Evolutionary conservation across 805 yeast genomes (phyloP).

Genomic region (Candida pini): DNA sequence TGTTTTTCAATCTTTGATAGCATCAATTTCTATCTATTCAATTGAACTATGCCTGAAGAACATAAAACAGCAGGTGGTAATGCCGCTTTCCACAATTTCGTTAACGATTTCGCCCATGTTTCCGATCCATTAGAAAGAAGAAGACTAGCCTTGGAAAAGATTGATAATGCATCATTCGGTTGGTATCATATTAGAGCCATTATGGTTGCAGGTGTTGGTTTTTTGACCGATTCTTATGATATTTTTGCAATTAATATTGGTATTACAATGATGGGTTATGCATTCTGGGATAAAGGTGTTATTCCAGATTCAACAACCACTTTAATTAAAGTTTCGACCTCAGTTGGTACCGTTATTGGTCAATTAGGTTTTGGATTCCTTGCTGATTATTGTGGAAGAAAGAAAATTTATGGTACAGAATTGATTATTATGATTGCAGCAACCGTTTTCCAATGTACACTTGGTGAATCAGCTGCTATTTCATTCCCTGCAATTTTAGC

Average conservation of each 20-base stretch:
- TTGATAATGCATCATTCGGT: constrained; percentile 72
- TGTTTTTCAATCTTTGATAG: background rate
- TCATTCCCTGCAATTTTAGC: constrained; percentile 68
- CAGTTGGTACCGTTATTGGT: constrained; percentile 92
- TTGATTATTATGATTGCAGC: constrained; percentile 79
- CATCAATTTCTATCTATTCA: background rate
- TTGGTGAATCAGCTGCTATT: constrained; percentile 69
- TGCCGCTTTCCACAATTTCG: constrained; percentile 78
- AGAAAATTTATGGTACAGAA: constrained; percentile 81
- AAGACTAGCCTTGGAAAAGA: constrained; percentile 77
- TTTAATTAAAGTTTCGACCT: constrained; percentile 78
- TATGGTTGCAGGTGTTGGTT: constrained; percentile 88
- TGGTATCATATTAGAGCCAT: constrained; percentile 83
- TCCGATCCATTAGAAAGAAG: constrained; percentile 85
- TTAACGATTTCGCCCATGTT: constrained; percentile 74
- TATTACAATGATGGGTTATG: constrained; percentile 71
- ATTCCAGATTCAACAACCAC: constrained; percentile 69
- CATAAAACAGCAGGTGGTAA: constrained; percentile 63
- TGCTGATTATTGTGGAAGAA: constrained; percentile 82
- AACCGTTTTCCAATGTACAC: constrained; percentile 68
- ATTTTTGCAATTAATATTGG: constrained; percentile 86
- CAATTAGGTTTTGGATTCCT: constrained; percentile 78
- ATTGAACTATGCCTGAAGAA: background rate
- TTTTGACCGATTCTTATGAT: constrained; percentile 89
- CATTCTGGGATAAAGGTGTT: constrained; percentile 54